These are phyloP conservation scores for Urostyla sp. DNA, from an alignment of 73 alveolate genomes.

Conservation along the genomic window DNA sequence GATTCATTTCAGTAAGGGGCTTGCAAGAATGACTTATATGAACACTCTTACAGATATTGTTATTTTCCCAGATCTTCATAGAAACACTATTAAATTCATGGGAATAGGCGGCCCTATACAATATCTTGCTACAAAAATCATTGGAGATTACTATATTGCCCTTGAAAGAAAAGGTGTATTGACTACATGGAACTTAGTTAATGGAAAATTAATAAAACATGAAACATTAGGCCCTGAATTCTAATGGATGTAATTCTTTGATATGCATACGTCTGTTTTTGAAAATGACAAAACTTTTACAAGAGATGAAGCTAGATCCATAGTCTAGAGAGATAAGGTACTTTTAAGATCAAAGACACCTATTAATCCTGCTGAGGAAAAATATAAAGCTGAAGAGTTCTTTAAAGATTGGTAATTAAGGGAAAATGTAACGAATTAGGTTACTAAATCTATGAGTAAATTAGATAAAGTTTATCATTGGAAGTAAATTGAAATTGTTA, in stretches of 20 bases:
- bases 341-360: slow-evolving; percentile 2
- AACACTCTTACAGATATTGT: not conserved
- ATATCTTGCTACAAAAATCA: slow-evolving; percentile 19
- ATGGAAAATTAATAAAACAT: slow-evolving; percentile 42
- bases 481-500: slow-evolving; percentile 14
- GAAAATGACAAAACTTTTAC: not conserved
- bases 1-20: slow-evolving; percentile 21
- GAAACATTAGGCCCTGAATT: not conserved
- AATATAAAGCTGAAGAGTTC: slow-evolving; percentile 1
- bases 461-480: slow-evolving; percentile 6
- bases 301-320: not conserved
- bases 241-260: not conserved
- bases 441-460: not conserved
- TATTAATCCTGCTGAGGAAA: not conserved
- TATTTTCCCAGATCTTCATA: slow-evolving; percentile 35
- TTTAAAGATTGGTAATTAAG: not conserved
- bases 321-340: not conserved
- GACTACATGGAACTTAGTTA: slow-evolving; percentile 41
- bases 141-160: slow-evolving; percentile 8
- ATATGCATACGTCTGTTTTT: not conserved
- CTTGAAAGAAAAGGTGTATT: slow-evolving; percentile 8
- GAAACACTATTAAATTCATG: slow-evolving; percentile 34
- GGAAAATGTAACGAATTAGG: not conserved
- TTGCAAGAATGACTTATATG: slow-evolving; percentile 1
- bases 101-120: slow-evolving; percentile 14